Evolutionary conservation across 176 grass and related monocot species (phyloP), one percentile per base, ranked within the genome.

Genomic region (Poa annua): DNA sequence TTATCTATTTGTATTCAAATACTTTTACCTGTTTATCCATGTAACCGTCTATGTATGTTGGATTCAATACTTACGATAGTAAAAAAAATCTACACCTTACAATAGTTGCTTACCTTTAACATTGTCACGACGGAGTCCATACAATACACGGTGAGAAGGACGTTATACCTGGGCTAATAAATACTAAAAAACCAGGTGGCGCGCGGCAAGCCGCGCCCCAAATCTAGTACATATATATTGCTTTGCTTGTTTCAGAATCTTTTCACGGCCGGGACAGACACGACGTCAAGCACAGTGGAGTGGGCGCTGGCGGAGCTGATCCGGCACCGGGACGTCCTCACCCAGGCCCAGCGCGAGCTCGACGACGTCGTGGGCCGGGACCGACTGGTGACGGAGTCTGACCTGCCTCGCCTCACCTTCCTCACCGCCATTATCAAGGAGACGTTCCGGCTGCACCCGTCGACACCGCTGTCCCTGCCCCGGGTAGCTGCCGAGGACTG

Each of bases 381-480:
- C 12, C 68, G 41, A 11, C 42, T 71, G 0, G 68, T 71, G 12
- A 48, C 42, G 0, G 68, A 71, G 25, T 25, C 68, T 1, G 41
- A 71, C 68, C 68, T 71, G 6, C 12, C 68, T 0, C 68, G 13
- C 11, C 68, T 71, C 68, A 47, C 68, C 21, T 26, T 81, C 81
- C 48, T 96, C 1, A 36, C 59, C 1, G 93, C 93, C 2, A 73
- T 92, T 52, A 77, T 88, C 66, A 96, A 92, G 50, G 93, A 96
- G 66, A 85, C 87, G 0, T 96, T 96, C 44, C 86, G 93, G 0
- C 70, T 92, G n/a, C 93, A 96, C 66, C 90, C 93, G 0, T 92
- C 93, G 2, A 96, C 93, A 0, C 90, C 93, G 0, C 93, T 96
- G 4, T 92, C 90, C 12, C 90, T 96, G 2, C 93, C 90, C 0